A percentile compares a stretch with the other conserved stretches of the same genome.
Conservation (phyloP, 495 filamentous ascomycete species). For the Xylaria bambusicola region DNA sequence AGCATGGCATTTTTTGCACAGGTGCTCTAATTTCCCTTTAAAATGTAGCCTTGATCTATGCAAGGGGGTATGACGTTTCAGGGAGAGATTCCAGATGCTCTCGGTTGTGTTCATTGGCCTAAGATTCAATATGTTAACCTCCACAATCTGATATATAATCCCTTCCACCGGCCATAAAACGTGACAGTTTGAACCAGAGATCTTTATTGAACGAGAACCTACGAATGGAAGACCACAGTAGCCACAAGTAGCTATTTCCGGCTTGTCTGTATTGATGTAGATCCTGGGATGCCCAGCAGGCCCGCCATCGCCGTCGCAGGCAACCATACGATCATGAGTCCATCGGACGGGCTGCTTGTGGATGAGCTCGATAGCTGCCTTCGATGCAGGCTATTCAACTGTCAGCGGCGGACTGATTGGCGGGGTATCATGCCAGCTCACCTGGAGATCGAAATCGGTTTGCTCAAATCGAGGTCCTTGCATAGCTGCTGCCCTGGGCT, state of each 20-base stretch:
- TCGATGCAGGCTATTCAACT: conserved; percentile 69
- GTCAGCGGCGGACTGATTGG: conserved; percentile 17
- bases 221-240: conserved; percentile 98
- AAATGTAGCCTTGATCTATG: conserved; percentile 16
- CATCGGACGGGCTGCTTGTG: conserved; percentile 94
- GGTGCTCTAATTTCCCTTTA: neutral
- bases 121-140: conserved; percentile 18
- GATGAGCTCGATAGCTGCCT: conserved; percentile 90
- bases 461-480: conserved; percentile 93
- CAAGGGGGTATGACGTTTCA: conserved; percentile 74
- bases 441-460: conserved; percentile 87
- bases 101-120: conserved; percentile 88
- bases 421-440: conserved; percentile 45
- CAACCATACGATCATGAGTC: conserved; percentile 77
- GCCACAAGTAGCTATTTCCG: conserved; percentile 82
- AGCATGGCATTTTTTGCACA: neutral
- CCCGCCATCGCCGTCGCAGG: conserved; percentile 92
- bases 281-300: conserved; percentile 88
- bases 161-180: neutral
- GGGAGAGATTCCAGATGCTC: conserved; percentile 78
- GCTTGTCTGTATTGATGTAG: conserved; percentile 98
- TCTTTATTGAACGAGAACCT: conserved; percentile 47
- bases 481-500: conserved; percentile 79
- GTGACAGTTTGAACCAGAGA: too few species aligned
- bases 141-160: neutral